Base-by-base conservation (phyloP, 1,284 basidiomycete species). In the Austropuccinia psidii region DNA sequence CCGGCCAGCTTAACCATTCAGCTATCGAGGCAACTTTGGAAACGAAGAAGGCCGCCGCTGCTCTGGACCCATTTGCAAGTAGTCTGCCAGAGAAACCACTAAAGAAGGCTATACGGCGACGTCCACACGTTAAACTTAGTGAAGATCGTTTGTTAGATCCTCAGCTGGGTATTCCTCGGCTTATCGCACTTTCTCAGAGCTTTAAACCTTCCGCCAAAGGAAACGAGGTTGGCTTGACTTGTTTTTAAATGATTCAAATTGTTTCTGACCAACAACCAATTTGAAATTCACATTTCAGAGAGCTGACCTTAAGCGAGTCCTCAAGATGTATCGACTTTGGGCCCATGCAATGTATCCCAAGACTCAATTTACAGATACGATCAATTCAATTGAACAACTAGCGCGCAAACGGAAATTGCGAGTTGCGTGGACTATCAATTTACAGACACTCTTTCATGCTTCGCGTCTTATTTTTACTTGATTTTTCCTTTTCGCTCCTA, bases 311-410 rank as follows among this genome's bases (percentile, higher is more conserved):
- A 86, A 86, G 76, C 84, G 88, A 39, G 81, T 96, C 19, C 83
- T 96, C 68, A 86, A 88, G 76, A 82, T 89, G 66, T 96, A 96
- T 79, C 91, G 92, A 77, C 89, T 93, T 78, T 97, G 93, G 93
- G 85, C 91, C 1, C 93, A 96, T 81, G 85, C 85, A 76, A 85
- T 97, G 85, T 93, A 89, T 79, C 93, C 93, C 2, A 91, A 89
- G 79, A 88, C 86, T 8, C 87, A 88, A 64, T 94, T 96, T 80
- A 84, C 84, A 57, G 91, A 94, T 79, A 94, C 91, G 0, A 86
- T 93, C 7, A 82, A 86, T 39, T 85, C 88, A 2, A 86, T 95
- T 5, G 93, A 96, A 83, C 90, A 88, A 77, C 81, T 95, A 2
- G 94, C 91, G 79, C 89, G 90, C 76, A 87, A 89, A 1, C 86